Conservation (phyloP, 1,284 basidiomycete genomes). For the Malassezia japonica region DNA sequence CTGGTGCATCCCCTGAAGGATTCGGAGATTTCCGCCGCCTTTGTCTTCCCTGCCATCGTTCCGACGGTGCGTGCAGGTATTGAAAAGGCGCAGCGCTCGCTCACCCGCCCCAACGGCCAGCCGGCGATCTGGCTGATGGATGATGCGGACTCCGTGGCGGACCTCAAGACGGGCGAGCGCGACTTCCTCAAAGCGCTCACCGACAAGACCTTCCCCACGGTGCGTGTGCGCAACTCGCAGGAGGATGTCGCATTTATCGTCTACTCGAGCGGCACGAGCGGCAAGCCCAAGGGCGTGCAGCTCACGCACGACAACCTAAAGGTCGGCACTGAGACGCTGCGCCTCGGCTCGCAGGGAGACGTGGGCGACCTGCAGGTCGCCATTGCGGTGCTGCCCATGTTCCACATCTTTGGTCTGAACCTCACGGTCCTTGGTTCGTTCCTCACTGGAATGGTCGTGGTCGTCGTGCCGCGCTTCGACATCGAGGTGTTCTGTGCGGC, state of each 20-base stretch:
- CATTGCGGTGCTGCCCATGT: constrained; percentile 32
- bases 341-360: constrained; percentile 17
- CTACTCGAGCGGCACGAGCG: constrained; percentile 42
- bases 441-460: constrained; percentile 55
- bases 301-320: constrained; percentile 40
- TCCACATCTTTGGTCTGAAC: constrained; percentile 50
- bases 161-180: constrained; percentile 23
- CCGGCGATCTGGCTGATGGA: constrained; percentile 37
- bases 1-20: constrained; percentile 35
- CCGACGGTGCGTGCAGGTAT: constrained; percentile 25
- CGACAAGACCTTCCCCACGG: constrained; percentile 20
- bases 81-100: constrained; percentile 20
- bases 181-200: constrained; percentile 26
- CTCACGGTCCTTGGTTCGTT: constrained; percentile 60
- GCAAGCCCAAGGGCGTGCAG: constrained; percentile 45
- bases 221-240: constrained; percentile 23
- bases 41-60: constrained; percentile 29
- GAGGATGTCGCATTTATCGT: constrained; percentile 30
- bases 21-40: constrained; percentile 28
- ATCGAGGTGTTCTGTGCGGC: constrained; percentile 61
- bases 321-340: constrained; percentile 24
- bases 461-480: constrained; percentile 66
- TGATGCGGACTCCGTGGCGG: constrained; percentile 27
- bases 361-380: constrained; percentile 22
- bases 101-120: constrained; percentile 22